Conservation (phyloP, 495 filamentous ascomycete genomes). For the Tuber indicum region DNA sequence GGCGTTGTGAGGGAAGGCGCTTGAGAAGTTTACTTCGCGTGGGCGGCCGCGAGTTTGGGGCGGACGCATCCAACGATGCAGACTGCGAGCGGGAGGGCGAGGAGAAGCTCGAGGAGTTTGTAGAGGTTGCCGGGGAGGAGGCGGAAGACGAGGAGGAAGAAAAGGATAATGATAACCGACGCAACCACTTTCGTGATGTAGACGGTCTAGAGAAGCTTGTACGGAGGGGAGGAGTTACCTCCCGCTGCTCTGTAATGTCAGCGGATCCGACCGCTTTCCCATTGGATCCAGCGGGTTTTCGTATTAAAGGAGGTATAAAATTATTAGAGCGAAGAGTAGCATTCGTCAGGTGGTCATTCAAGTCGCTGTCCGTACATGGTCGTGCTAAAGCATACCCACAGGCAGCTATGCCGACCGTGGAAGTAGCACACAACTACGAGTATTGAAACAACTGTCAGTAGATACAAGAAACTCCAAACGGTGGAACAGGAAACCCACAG, state of each 20-base stretch:
- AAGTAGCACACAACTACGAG: conserved; percentile 69
- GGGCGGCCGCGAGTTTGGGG: conserved; percentile 37
- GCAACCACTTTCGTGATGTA: conserved; percentile 38
- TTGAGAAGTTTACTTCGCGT: conserved; percentile 78
- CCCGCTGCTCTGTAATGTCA: conserved; percentile 6
- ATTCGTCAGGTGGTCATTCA: conserved; percentile 40
- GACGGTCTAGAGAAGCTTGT: conserved; percentile 21
- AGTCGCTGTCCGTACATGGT: conserved; percentile 41
- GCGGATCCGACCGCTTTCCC: conserved; percentile 13
- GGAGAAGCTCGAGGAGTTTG: conserved; percentile 31
- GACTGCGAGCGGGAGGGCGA: conserved; percentile 35
- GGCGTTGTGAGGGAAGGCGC: conserved; percentile 60
- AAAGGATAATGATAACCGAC: conserved; percentile 37
- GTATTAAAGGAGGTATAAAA: conserved; percentile 40
- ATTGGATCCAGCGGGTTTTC: conserved; percentile 33
- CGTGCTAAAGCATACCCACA: conserved; percentile 60
- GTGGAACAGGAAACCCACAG: conserved; percentile 49
- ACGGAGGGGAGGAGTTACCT: conserved; percentile 16
- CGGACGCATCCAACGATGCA: conserved; percentile 27
- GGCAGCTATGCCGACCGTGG: conserved; percentile 62
- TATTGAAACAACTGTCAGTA: conserved; percentile 15
- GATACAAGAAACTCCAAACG: neutral
- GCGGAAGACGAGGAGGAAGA: conserved; percentile 33
- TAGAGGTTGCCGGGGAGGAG: conserved; percentile 28
- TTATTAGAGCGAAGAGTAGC: conserved; percentile 27